phyloP scores from a whole-genome alignment of 257 asterid genomes.

The Solanum commersonii region DNA sequence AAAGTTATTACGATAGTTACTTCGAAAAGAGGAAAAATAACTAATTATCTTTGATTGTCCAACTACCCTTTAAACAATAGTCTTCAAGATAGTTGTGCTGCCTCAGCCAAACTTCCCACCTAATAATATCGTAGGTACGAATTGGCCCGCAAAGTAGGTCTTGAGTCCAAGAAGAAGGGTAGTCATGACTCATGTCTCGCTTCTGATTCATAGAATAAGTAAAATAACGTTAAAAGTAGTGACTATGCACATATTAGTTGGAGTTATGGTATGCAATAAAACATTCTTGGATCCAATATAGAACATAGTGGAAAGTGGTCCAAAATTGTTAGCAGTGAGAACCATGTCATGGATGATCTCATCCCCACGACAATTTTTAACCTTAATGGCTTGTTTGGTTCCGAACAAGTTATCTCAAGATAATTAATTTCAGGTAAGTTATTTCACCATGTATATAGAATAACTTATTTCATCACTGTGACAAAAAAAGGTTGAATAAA shows the following conservation, averaged over 20 bases:
- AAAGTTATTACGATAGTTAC: background rate
- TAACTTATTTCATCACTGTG: background rate
- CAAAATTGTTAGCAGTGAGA: background rate
- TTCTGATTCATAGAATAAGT: background rate
- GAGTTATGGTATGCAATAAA: background rate
- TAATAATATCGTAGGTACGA: background rate
- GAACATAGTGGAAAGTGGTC: background rate
- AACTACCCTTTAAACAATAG: background rate
- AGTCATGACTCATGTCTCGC: background rate
- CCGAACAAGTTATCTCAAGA: rapidly evolving
- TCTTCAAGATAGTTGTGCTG: background rate
- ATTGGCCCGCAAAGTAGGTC: background rate
- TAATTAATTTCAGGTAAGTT: background rate
- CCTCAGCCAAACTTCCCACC: background rate
- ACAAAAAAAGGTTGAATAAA: background rate
- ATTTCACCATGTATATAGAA: no score
- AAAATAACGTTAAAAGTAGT: background rate
- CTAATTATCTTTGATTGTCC: background rate
- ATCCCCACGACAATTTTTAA: background rate
- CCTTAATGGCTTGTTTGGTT: background rate
- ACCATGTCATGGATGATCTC: slow-evolving; percentile 3
- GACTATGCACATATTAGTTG: background rate
- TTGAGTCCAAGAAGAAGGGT: background rate
- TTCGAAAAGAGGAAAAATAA: background rate
- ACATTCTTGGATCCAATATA: background rate